A percentile compares a stretch with the other conserved stretches of the same genome.
Conservation (phyloP, 225 moss, liverwort and hornwort species). For the Takakia lepidozioides region DNA sequence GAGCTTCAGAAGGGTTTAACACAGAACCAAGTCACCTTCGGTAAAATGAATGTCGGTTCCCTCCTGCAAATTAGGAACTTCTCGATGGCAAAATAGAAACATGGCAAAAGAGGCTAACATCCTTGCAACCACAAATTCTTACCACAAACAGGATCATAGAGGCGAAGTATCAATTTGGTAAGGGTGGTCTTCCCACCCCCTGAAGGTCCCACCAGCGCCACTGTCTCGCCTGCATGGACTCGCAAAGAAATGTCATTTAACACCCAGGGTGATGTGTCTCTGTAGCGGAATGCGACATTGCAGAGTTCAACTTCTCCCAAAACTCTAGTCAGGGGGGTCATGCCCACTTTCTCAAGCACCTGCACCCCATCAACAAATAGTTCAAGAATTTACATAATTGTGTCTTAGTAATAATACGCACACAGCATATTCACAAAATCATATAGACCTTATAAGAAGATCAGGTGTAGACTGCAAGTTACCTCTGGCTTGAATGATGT, state of each 20-base stretch:
- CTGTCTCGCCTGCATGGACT: slow-evolving; percentile 80
- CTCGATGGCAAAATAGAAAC: no score
- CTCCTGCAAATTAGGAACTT: no score
- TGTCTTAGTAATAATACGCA: no score
- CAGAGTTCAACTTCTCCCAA: slow-evolving; percentile 68
- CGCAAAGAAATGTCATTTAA: slow-evolving; percentile 67
- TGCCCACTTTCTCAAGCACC: slow-evolving; percentile 41
- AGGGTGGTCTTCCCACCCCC: slow-evolving; percentile 93
- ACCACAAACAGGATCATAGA: slow-evolving; percentile 90
- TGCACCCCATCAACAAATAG: slow-evolving; percentile 9
- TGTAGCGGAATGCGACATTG: slow-evolving; percentile 74
- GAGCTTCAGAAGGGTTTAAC: no score
- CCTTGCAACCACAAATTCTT: no score
- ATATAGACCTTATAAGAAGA: no score
- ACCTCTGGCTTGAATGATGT: slow-evolving; percentile 50
- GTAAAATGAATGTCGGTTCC: no score
- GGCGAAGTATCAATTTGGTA: slow-evolving; percentile 89
- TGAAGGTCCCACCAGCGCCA: slow-evolving; percentile 90
- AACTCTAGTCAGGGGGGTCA: slow-evolving; percentile 34
- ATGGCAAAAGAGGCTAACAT: no score
- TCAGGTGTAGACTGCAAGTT: no score
- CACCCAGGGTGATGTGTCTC: slow-evolving; percentile 62
- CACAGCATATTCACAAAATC: no score
- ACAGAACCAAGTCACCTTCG: no score
- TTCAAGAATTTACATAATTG: no score